Conservation (phyloP, 1,284 basidiomycete species). For the Ustilago nuda region DNA sequence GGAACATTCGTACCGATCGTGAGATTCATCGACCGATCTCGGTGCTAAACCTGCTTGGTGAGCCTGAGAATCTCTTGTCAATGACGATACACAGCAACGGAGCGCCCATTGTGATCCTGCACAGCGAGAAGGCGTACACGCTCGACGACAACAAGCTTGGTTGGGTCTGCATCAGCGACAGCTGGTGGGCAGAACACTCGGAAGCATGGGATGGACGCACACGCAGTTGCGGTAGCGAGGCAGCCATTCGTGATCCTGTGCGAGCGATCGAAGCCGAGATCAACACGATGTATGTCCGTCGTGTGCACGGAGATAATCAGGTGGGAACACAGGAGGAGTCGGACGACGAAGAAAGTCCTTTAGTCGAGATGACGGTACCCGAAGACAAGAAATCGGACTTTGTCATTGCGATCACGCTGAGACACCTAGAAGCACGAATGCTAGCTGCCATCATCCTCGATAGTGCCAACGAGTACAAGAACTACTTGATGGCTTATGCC, state of each 20-base stretch:
- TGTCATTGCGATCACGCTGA: conserved; percentile 53
- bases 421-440: conserved; percentile 66
- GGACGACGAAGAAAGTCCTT: conserved; percentile 30
- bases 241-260: conserved; percentile 54
- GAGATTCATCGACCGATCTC: conserved; percentile 54
- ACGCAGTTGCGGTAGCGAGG: conserved; percentile 50
- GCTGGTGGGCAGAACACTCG: conserved; percentile 60
- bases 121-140: conserved; percentile 58
- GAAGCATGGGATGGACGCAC: conserved; percentile 60
- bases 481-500: conserved; percentile 56
- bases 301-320: conserved; percentile 41
- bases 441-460: conserved; percentile 60
- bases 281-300: conserved; percentile 54
- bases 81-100: conserved; percentile 62
- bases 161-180: conserved; percentile 59
- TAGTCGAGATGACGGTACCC: conserved; percentile 48
- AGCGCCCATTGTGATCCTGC: conserved; percentile 70
- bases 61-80: conserved; percentile 48
- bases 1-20: conserved; percentile 52
- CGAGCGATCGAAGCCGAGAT: conserved; percentile 59
- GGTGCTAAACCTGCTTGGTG: conserved; percentile 50
- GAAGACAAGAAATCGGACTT: conserved; percentile 53
- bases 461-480: conserved; percentile 62
- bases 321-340: conserved; percentile 40
- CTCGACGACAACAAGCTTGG: conserved; percentile 57